A percentile compares a stretch with the other conserved stretches of the same genome.
Conservation (phyloP, 345 rosid species). For the Isatis tinctoria region DNA sequence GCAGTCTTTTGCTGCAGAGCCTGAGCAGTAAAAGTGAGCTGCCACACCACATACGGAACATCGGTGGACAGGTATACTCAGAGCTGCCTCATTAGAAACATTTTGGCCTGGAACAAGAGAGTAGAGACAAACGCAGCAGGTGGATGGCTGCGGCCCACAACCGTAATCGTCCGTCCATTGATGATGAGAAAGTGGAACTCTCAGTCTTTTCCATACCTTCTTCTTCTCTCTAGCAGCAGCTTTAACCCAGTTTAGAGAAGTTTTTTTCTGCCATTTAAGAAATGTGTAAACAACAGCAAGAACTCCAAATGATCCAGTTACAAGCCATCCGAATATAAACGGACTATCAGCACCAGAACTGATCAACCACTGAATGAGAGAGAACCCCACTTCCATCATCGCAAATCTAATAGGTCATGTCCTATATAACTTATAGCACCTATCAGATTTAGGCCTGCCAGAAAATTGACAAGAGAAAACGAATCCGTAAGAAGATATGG, state of each 20-base stretch:
- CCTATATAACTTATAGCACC: neutral
- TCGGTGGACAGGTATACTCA: conserved; percentile 43
- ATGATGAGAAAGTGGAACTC: conserved; percentile 57
- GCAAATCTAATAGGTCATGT: conserved; percentile 17
- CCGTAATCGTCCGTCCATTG: conserved; percentile 56
- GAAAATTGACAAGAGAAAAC: neutral
- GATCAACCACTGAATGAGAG: conserved; percentile 37
- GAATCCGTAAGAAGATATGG: conserved; percentile 1
- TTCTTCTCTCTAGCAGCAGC: conserved; percentile 61
- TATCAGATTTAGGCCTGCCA: conserved; percentile 17
- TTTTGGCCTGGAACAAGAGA: conserved; percentile 43
- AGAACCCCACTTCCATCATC: conserved; percentile 48
- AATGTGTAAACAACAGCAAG: conserved; percentile 41
- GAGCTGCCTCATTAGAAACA: conserved; percentile 33
- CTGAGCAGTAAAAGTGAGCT: conserved; percentile 64
- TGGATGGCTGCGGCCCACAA: conserved; percentile 43
- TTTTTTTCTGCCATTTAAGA: conserved; percentile 57
- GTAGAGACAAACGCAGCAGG: conserved; percentile 57
- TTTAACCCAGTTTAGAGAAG: conserved; percentile 53
- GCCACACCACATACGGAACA: conserved; percentile 62
- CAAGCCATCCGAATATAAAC: conserved; percentile 44
- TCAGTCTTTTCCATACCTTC: conserved; percentile 51
- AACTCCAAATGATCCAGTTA: conserved; percentile 42
- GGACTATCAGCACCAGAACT: conserved; percentile 37
- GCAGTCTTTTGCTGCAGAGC: conserved; percentile 54